A percentile compares a stretch with the other conserved stretches of the same genome.
Evolutionary conservation across 2,329 filamentous ascomycete genomes (phyloP).

Genomic region (Fusarium staphyleae): DNA sequence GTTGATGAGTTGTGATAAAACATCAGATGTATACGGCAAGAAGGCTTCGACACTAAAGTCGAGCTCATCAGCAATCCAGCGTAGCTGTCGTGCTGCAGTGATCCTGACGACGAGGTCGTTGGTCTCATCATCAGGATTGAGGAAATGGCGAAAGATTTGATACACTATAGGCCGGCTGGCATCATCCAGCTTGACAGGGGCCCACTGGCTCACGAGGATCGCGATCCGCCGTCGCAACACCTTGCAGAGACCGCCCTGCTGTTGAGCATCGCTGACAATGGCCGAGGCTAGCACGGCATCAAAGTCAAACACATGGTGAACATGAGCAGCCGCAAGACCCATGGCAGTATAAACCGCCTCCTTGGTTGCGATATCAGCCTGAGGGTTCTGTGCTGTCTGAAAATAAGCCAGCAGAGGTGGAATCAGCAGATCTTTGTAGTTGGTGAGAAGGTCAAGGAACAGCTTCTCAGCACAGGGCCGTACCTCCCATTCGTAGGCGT

Average conservation of each 20-base stretch:
- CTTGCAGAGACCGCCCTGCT: constrained; percentile 68
- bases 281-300: constrained; percentile 78
- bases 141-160: constrained; percentile 85
- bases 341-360: constrained; percentile 95
- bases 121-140: constrained; percentile 75
- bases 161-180: constrained; percentile 78
- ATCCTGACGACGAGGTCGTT: constrained; percentile 94
- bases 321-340: constrained; percentile 80
- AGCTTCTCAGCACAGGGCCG: constrained; percentile 92
- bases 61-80: constrained; percentile 82
- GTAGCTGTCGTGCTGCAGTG: constrained; percentile 86
- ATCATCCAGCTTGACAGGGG: constrained; percentile 75
- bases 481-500: constrained; percentile 91
- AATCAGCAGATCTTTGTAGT: constrained; percentile 84
- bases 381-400: constrained; percentile 72
- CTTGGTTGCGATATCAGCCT: constrained; percentile 78
- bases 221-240: constrained; percentile 86
- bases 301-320: constrained; percentile 81
- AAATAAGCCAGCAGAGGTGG: constrained; percentile 85
- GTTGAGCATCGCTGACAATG: constrained; percentile 79
- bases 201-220: constrained; percentile 90
- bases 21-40: constrained; percentile 76
- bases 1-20: constrained; percentile 75
- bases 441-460: constrained; percentile 87
- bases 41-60: constrained; percentile 79